Percentiles rank a stretch among this genome's conserved stretches.
phyloP scores from a whole-genome alignment of 805 yeast species.

The Candida palmyrensis region DNA sequence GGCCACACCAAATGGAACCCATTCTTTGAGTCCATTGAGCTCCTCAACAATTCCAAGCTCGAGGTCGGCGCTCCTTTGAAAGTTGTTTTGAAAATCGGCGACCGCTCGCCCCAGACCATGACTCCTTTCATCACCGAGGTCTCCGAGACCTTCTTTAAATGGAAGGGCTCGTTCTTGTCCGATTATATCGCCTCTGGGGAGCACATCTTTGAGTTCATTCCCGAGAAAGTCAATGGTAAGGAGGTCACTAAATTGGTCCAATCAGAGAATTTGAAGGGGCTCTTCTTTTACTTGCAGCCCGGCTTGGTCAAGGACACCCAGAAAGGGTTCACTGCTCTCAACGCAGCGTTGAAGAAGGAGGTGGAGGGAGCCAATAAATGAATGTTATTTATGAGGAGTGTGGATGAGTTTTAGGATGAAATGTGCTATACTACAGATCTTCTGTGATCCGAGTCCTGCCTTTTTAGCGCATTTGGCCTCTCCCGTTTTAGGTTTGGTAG shows the following conservation, averaged over 20 bases:
- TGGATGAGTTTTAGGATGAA: too few relatives aligned
- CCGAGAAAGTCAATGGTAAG: conserved; percentile 5
- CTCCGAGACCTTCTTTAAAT: conserved; percentile 4
- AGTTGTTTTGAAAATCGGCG: conserved; percentile 7
- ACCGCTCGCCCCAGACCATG: conserved; percentile 4
- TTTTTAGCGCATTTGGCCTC: too few relatives aligned
- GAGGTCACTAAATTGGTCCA: conserved; percentile 8
- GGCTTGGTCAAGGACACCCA: conserved; percentile 8
- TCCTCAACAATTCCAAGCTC: conserved; percentile 1
- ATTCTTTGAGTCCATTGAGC: conserved; percentile 7
- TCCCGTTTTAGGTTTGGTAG: too few relatives aligned
- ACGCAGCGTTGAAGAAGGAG: conserved; percentile 10
- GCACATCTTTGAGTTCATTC: conserved; percentile 9
- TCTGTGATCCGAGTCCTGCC: too few relatives aligned
- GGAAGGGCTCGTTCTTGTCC: conserved; percentile 9
- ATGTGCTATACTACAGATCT: too few relatives aligned
- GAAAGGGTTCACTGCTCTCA: conserved; percentile 6
- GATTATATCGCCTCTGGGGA: conserved; percentile 8
- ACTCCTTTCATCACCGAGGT: conserved; percentile 6
- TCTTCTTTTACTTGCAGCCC: conserved; percentile 6
- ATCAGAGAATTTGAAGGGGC: conserved; percentile 9
- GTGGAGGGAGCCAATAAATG: too few relatives aligned
- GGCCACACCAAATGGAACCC: conserved; percentile 11
- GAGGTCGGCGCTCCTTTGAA: conserved; percentile 7
- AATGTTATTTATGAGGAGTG: too few relatives aligned